Conservation (phyloP, 371 early-diverging fungal species). For the Haplosporangium sp. region DNA sequence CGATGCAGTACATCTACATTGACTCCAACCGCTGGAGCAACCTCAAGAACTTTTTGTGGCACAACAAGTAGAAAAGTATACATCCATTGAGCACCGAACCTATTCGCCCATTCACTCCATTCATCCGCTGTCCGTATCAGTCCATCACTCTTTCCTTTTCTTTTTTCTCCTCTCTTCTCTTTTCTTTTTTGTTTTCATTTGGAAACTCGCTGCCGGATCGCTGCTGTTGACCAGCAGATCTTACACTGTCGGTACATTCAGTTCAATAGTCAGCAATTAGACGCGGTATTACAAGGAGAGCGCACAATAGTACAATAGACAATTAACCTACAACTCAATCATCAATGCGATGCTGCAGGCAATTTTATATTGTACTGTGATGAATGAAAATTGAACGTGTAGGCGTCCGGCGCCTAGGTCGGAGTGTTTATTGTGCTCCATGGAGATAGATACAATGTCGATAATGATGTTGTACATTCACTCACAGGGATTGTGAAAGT, state of each 20-base stretch:
- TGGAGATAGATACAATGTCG: too few relatives aligned
- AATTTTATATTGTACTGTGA: too few relatives aligned
- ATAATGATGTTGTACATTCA: slow-evolving; percentile 8
- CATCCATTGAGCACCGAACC: too few relatives aligned
- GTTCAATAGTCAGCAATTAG: too few relatives aligned
- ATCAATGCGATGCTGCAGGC: too few relatives aligned
- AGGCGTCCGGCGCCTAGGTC: background rate
- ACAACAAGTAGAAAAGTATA: slow-evolving; percentile 76
- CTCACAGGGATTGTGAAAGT: background rate
- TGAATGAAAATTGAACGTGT: background rate
- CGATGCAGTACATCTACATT: slow-evolving; percentile 94
- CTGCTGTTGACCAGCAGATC: slow-evolving; percentile 28
- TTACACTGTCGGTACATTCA: background rate
- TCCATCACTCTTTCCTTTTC: background rate
- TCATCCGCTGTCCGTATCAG: background rate
- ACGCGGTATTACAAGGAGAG: too few relatives aligned
- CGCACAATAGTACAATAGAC: background rate
- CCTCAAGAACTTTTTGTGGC: slow-evolving; percentile 85
- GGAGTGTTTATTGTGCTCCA: background rate
- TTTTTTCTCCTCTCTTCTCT: background rate
- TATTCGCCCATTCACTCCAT: background rate
- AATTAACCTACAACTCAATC: too few relatives aligned
- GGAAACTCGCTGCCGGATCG: background rate
- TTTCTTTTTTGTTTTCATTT: too few relatives aligned
- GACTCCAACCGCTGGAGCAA: slow-evolving; percentile 87